Evolutionary conservation across 805 yeast genomes (phyloP), one percentile per base, ranked within the genome.

Genomic region (Nakazawaea peltata): DNA sequence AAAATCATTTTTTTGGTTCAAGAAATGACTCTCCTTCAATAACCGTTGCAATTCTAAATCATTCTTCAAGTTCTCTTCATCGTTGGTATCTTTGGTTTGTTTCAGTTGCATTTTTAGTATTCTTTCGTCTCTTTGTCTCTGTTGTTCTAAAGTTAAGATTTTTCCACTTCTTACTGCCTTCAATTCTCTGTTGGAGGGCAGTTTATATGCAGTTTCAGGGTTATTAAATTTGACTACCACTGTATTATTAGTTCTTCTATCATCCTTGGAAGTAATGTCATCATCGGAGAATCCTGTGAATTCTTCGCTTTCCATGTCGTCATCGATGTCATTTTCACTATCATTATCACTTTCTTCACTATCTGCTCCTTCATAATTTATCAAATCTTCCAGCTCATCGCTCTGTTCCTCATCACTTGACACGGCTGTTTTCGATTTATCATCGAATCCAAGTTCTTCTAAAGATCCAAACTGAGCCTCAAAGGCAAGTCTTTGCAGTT

Each of bases 31-130:
- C 53, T 83, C 92, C 40, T 67, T 62, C 18, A 83, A 51, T 28
- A 83, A 67, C 39, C 87, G 58, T 50, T 82, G 88, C 32, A 83
- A 58, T 45, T 77, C 82, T n/a, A 80, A 48, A 53, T 81, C 92
- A 44, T 81, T 79, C 41, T 77, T 70, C 42, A 80, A 46, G 46
- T 81, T 74, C 19, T 78, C 74, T 24, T 56, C 61, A 21, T 69
- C 71, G 17, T 58, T 65, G 17, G 49, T 50, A 7, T 45, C 51
- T 25, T 59, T 55, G 3, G 56, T 50, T 12, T 52, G 56, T 17
- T 19, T 30, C 37, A 23, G 41, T 15, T 14, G 36, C 31, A 5
- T 22, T 35, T 10, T 42, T 48, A 19, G 44, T 43, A 39, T 44
- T 48, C 5, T 63, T 61, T 3, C 65, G 61, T 16, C 42, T 44